Evolutionary conservation across 2,329 filamentous ascomycete species (phyloP), one percentile per base, ranked within the genome.

Genomic region (Diaporthe ampelina): DNA sequence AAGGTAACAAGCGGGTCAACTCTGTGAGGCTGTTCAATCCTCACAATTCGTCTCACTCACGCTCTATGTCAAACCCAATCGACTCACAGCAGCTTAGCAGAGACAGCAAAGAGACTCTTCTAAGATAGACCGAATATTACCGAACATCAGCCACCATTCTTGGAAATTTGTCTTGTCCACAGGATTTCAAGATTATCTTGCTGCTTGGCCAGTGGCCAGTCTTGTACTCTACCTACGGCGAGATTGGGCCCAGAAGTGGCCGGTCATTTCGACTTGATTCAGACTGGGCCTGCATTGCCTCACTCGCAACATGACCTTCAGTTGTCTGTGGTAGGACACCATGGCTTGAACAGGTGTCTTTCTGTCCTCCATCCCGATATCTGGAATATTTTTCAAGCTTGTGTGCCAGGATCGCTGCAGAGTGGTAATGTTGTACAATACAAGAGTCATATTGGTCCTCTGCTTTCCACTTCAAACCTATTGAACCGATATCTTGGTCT

Each of bases 71-170:
- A 6, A 58, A 68, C 37, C 48, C 68, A 50, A 37, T 48, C 2
- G 40, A 21, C 9, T 63, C 48, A 4, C 29, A 21, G 45, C 19
- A 67, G 32, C 45, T 74, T 13, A 63, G 43, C n/a, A 73, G 61
- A 26, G 63, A 73, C 8, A 74, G 73, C 24, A 74, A 74, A n/a
- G 73, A 74, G 61, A 35, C 40, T 19, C 70, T 74, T 48, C 29
- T 74, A 37, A 45, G 37, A 24, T 73, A n/a, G 11, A n/a, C 8
- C 17, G 24, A 26, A 26, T 67, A 24, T 50, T 50, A 24, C 1
- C 7, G 1, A 19, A 2, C 21, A 8, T 8, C 10, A 52, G 45
- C 13, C 0, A 26, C 24, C 15, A 17, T 26, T n/a, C 8, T n/a
- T 15, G 29, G 7, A 67, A n/a, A 9, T 52, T 19, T 52, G 3